Evolutionary conservation across 2,329 filamentous ascomycete species (phyloP).

Genomic region (Trichoderma atrobrunneum): DNA sequence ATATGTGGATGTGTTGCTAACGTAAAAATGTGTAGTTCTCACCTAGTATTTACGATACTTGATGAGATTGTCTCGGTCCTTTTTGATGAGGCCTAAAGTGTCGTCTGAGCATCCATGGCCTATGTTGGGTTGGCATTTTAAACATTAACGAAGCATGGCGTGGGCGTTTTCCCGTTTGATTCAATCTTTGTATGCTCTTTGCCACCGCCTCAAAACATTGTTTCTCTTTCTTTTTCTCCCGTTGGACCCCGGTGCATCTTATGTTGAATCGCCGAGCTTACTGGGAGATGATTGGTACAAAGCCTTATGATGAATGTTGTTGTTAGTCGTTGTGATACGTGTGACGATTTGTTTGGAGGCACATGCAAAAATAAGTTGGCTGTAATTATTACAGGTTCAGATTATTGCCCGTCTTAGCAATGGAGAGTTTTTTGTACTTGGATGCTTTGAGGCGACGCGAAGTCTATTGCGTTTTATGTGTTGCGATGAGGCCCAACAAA

Average conservation of each 20-base stretch:
- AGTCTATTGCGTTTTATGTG: neutral
- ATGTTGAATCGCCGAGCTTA: neutral
- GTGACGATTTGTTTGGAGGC: neutral
- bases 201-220: too few species aligned
- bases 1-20: slow-evolving; percentile 20
- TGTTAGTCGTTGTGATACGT: neutral
- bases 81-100: slow-evolving; percentile 47
- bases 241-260: neutral
- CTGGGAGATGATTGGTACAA: neutral
- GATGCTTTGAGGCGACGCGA: neutral
- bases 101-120: neutral
- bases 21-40: slow-evolving; percentile 48
- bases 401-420: neutral
- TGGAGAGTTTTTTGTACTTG: neutral
- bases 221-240: neutral
- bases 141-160: slow-evolving; percentile 15
- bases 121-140: neutral
- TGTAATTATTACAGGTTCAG: neutral
- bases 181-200: neutral
- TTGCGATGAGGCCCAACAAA: neutral
- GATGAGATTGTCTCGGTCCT: slow-evolving; percentile 67
- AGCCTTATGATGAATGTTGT: neutral
- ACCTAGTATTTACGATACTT: slow-evolving; percentile 67
- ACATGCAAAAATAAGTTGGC: neutral
- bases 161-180: slow-evolving; percentile 10